Base-by-base conservation (phyloP, 306 rosid species). In the Vigna hirtella region DNA sequence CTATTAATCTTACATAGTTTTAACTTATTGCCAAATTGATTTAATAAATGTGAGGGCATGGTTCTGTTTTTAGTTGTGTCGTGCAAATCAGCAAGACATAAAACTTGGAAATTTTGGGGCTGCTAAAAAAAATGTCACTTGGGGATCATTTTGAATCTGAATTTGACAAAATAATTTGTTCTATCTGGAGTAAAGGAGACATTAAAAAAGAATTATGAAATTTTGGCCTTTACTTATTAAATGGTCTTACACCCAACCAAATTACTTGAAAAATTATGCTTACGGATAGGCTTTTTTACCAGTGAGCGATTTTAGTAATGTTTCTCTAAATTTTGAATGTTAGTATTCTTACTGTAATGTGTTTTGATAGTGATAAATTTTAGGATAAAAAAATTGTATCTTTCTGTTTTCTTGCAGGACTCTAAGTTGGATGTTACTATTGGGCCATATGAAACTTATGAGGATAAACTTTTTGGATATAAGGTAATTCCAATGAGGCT, bases 401-500 rank as follows among this genome's bases (percentile, higher is more conserved):
- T 63, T 76, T 74, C 48, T 34, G 20, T 69, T 72, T 55, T 74
- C 43, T 70, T 82, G 65, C 79, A 92, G 98, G 98, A 92, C 88
- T 92, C 98, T 42, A 88, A 89, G 82, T 65, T 95, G 82, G 98
- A 95, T 84, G 82, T 90, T 49, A 95, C 98, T 45, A 95, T 95
- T 77, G 98, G 98, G 73, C 98, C 98, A 47, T 95, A 92, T 38
- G 98, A 92, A 85, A 95, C 97, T 81, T 95, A 95, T 30, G 98
- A 95, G 85, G 98, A 95, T 80, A 68, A 91, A 76, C 70, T 89
- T 57, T 95, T 90, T 88, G 98, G 98, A 61, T 95, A 92, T 79
- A 95, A 95, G 98, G 98, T 95, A 81, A 63, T 58, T 64, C 24
- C 72, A 76, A 26, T 66, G 62, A 67, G 53, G 43, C 12, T 81